Evolutionary conservation across 148 eudicot genomes (phyloP), one percentile per base, ranked within the genome.

Genomic region (Fagopyrum tataricum): DNA sequence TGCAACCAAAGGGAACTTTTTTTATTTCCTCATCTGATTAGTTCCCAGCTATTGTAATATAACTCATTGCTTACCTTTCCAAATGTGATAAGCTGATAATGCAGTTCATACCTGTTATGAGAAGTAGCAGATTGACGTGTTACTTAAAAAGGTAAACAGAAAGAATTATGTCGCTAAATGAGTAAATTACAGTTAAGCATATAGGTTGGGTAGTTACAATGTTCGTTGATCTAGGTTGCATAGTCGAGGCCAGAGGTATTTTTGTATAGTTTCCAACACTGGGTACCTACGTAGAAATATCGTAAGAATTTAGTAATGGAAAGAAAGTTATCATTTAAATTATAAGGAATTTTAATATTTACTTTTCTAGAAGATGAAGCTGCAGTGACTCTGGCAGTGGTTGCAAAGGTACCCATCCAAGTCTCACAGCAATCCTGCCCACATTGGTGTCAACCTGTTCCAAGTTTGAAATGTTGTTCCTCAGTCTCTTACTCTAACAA

Each of bases 341-440:
- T 39, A 64, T 49, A 23, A 70, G 37, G 52, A 23, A 43, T 46
- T 43, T 9, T 70, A 31, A 51, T 77, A 73, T 88, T 78, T 81
- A 94, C 98, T 77, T 75, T 7, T 88, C 78, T 24, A 94, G 80
- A 52, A 80, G 89, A 80, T 94, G 97, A 39, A 91, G 70, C 42
- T 82, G 85, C 71, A 87, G 40, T 37, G 75, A 82, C 55, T 79
- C 81, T 4, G 97, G 95, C 39, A 91, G 83, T 74, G 86, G 86
- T 77, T 85, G 79, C 46, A 94, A 79, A 62, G 98, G 98, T 64
- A 94, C 91, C 97, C 91, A 89, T 42, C 96, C 97, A 43, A 94
- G 83, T 42, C 98, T 93, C 23, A 89, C 85, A 13, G 82, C 85
- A 39, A 89, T 81, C 9, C 97, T 88, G 20, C 77, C 87, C 75